A percentile compares a stretch with the other conserved stretches of the same genome.
These are phyloP conservation scores for Trichoderma asperelloides DNA, from an alignment of 495 filamentous ascomycete genomes.

Conservation along the genomic window DNA sequence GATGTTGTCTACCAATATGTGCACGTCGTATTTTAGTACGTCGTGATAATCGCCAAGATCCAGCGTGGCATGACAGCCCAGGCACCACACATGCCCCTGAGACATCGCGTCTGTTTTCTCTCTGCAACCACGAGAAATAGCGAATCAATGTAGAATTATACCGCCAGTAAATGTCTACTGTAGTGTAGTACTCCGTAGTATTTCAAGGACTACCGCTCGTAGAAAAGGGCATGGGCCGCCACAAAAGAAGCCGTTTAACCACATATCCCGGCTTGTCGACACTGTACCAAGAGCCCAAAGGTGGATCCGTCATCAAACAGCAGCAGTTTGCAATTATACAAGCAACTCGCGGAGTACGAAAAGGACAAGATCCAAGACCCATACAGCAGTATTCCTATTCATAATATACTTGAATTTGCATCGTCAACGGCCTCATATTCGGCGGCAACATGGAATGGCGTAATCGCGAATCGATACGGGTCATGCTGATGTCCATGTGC, in stretches of 20 bases:
- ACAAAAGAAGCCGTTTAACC: not conserved
- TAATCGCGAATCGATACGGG: not conserved
- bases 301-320: too few relatives aligned
- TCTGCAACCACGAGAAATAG: too few relatives aligned
- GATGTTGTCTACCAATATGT: too few relatives aligned
- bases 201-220: too few relatives aligned
- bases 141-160: too few relatives aligned
- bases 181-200: too few relatives aligned
- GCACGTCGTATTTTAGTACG: not conserved
- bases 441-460: not conserved
- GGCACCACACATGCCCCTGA: not conserved
- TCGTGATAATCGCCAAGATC: not conserved
- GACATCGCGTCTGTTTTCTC: not conserved
- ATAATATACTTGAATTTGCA: not conserved
- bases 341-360: too few relatives aligned
- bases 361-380: too few relatives aligned
- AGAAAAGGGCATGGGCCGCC: not conserved
- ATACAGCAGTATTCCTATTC: not conserved
- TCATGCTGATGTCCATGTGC: not conserved
- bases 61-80: not conserved
- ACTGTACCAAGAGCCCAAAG: too few relatives aligned
- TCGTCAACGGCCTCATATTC: not conserved
- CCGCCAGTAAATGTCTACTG: too few relatives aligned
- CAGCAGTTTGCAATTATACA: too few relatives aligned
- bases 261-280: too few relatives aligned